These are phyloP conservation scores for Zymoseptoria tritici DNA, from an alignment of 2,329 filamentous ascomycete genomes.

Conservation along the genomic window DNA sequence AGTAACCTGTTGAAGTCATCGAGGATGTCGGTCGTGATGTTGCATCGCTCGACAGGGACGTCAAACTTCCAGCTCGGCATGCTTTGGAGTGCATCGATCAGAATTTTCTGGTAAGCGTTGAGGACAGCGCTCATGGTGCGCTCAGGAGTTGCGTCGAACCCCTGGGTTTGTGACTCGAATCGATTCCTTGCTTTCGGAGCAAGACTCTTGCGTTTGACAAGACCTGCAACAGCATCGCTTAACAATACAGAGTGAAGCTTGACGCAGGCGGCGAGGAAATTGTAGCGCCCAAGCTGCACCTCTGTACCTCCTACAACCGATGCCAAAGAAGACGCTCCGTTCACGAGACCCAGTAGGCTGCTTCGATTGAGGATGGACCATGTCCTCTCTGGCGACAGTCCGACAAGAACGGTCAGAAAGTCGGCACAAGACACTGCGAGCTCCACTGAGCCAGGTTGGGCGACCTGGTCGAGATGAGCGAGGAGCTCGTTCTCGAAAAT, in stretches of 20 bases:
- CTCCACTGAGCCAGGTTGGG: conserved; percentile 55
- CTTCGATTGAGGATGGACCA: conserved; percentile 87
- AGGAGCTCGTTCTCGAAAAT: conserved; percentile 67
- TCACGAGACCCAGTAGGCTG: conserved; percentile 67
- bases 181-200: conserved; percentile 31
- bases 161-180: conserved; percentile 39
- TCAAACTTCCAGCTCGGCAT: conserved; percentile 79
- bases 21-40: conserved; percentile 61
- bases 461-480: conserved; percentile 44
- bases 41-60: conserved; percentile 57
- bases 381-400: conserved; percentile 68
- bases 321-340: conserved; percentile 67
- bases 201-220: conserved; percentile 57
- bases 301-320: conserved; percentile 77
- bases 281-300: conserved; percentile 65
- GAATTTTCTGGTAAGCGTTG: conserved; percentile 63
- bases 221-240: conserved; percentile 64
- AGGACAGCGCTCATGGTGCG: conserved; percentile 66
- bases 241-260: conserved; percentile 68
- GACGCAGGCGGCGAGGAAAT: conserved; percentile 67
- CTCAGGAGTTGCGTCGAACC: conserved; percentile 68
- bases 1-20: conserved; percentile 65
- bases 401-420: conserved; percentile 67
- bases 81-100: conserved; percentile 79
- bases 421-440: conserved; percentile 69